phyloP scores from a whole-genome alignment of 2,329 filamentous ascomycete genomes.

The Seiridium cupressi region DNA sequence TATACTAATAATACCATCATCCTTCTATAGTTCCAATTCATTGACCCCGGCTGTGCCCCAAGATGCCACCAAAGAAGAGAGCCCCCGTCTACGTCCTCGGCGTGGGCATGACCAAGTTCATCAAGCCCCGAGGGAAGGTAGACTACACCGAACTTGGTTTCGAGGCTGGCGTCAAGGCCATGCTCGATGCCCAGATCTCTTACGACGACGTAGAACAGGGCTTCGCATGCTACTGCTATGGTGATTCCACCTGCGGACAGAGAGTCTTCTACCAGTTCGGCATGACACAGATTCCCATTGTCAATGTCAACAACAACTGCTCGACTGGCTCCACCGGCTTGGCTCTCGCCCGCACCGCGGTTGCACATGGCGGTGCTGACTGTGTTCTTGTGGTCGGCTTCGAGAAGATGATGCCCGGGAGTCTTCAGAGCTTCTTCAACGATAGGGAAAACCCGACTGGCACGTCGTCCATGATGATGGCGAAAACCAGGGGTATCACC shows the following conservation, averaged over 20 bases:
- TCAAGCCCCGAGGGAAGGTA: slow-evolving; percentile 91
- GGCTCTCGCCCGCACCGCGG: slow-evolving; percentile 76
- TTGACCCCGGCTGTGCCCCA: neutral
- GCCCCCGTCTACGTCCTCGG: slow-evolving; percentile 78
- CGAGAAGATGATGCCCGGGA: slow-evolving; percentile 97
- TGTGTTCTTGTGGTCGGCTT: slow-evolving; percentile 92
- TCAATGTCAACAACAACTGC: slow-evolving; percentile 99
- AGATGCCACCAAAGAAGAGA: slow-evolving; percentile 7
- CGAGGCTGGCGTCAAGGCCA: slow-evolving; percentile 85
- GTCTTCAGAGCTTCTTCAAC: slow-evolving; percentile 77
- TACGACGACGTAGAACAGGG: slow-evolving; percentile 96
- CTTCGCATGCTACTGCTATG: slow-evolving; percentile 97
- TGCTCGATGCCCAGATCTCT: slow-evolving; percentile 83
- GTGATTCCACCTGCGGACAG: slow-evolving; percentile 92
- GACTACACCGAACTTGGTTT: slow-evolving; percentile 95
- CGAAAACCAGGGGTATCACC: slow-evolving; percentile 73
- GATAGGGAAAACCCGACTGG: slow-evolving; percentile 80
- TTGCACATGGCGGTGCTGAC: slow-evolving; percentile 77
- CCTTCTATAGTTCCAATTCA: no score
- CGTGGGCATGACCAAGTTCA: slow-evolving; percentile 99
- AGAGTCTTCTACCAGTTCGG: slow-evolving; percentile 98
- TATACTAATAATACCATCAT: no score
- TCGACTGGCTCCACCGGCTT: slow-evolving; percentile 91
- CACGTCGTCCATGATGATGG: slow-evolving; percentile 76
- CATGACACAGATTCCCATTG: slow-evolving; percentile 93